Base-by-base conservation (phyloP, 1,284 basidiomycete species). In the Pseudozyma thailandica region DNA sequence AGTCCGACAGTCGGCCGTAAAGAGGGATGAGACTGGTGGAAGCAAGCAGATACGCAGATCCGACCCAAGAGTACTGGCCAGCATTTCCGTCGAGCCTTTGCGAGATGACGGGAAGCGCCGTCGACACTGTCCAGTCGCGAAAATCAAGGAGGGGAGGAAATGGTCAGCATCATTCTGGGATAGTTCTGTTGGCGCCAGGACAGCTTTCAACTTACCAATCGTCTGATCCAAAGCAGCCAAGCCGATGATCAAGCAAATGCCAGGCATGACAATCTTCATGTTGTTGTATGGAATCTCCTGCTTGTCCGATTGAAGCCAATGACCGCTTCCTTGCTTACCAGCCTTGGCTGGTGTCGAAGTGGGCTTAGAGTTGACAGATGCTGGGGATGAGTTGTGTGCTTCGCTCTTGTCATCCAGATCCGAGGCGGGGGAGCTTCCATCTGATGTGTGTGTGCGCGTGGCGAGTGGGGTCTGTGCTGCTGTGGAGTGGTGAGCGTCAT, bases 31-130 rank as follows among this genome's bases (percentile, higher is more conserved):
- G 42, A 0, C 82, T 80, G 2, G 84, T 80, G n/a, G 80, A 74
- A 1, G 83, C 70, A n/a, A 86, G 80, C 9, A 84, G 74, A 60
- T 85, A 86, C 0, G 83, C 83, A 4, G 80, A 75, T 2, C 84
- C 85, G 5, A 85, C 82, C 85, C 84, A 85, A 25, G 75, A 72
- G 64, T 84, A 84, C 38, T 62, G 52, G 2, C 53, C 51, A 1
- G 76, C 48, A 20, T 52, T 42, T 12, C 59, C 66, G 26, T 72
- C 43, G 1, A 81, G 50, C 13, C 69, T 52, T 30, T 62, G 64
- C 13, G 66, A 63, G 50, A 81, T 80, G 25, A 72, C 78, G 0
- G 84, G 84, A 3, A 84, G 68, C 5, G 82, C 82, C 0, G 81
- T 84, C 3, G 74, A 61, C 1, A 84, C 81, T n/a, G n/a, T n/a